A percentile compares a stretch with the other conserved stretches of the same genome.
Evolutionary conservation across 805 yeast genomes (phyloP).

Genomic region (Hagleromyces aurorensis): DNA sequence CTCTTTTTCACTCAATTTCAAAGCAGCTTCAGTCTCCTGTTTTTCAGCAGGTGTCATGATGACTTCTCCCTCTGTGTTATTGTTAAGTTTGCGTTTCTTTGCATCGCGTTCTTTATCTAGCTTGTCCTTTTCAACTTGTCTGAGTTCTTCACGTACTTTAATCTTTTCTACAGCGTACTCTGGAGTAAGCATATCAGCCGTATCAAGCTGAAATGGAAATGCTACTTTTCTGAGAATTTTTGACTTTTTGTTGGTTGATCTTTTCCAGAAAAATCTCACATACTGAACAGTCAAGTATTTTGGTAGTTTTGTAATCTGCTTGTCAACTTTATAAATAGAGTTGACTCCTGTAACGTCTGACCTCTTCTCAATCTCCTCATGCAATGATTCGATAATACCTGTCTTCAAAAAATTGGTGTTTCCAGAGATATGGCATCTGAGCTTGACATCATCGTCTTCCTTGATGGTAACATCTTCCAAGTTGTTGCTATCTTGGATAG

Average conservation of each 20-base stretch:
- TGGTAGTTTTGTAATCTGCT: conserved; percentile 69
- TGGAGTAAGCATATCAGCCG: conserved; percentile 79
- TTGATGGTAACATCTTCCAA: conserved; percentile 42
- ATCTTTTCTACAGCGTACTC: conserved; percentile 59
- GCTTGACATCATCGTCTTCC: conserved; percentile 55
- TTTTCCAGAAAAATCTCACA: conserved; percentile 93
- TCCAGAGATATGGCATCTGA: conserved; percentile 83
- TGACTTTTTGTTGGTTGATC: conserved; percentile 83
- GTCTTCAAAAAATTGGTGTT: conserved; percentile 81
- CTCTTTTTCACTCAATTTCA: conserved; percentile 39
- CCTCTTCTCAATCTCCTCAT: conserved; percentile 70
- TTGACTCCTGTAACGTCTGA: conserved; percentile 62
- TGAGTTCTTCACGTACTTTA: conserved; percentile 66
- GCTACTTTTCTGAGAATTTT: conserved; percentile 90
- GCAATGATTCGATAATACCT: conserved; percentile 68
- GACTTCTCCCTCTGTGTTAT: conserved; percentile 13
- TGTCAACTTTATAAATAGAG: conserved; percentile 56
- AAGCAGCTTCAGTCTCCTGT: conserved; percentile 42
- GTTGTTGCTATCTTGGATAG: conserved; percentile 53
- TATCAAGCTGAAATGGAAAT: conserved; percentile 89
- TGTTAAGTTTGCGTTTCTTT: conserved; percentile 42
- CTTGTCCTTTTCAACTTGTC: conserved; percentile 66
- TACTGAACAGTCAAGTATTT: conserved; percentile 83
- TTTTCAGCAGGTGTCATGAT: conserved; percentile 44
- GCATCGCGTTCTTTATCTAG: conserved; percentile 65